phyloP scores from a whole-genome alignment of 1,284 basidiomycete genomes.

The Coriolopsis trogii region DNA sequence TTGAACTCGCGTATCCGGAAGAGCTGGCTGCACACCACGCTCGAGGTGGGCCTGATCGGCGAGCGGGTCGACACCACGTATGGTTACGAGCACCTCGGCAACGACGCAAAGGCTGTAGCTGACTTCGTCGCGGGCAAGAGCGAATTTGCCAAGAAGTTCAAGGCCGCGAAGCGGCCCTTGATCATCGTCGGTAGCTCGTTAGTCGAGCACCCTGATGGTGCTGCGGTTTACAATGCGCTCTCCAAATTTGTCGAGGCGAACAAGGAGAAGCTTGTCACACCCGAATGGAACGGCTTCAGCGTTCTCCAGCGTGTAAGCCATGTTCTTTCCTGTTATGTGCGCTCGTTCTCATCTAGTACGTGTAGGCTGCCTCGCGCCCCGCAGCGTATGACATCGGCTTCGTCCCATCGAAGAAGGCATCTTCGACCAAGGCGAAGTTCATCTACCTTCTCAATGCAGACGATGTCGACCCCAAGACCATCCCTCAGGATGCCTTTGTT shows the following conservation, averaged over 20 bases:
- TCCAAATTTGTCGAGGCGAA: constrained; percentile 84
- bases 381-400: constrained; percentile 97
- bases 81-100: constrained; percentile 91
- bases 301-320: constrained; percentile 84
- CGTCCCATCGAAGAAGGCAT: constrained; percentile 79
- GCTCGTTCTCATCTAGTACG: constrained; percentile 1
- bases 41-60: constrained; percentile 91
- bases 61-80: constrained; percentile 93
- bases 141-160: constrained; percentile 86
- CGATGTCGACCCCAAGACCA: constrained; percentile 88
- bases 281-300: constrained; percentile 96
- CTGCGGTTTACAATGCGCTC: constrained; percentile 78
- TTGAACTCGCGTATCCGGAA: constrained; percentile 97
- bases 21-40: constrained; percentile 85
- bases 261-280: constrained; percentile 76
- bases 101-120: constrained; percentile 77
- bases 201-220: constrained; percentile 86
- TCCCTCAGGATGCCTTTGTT: constrained; percentile 94
- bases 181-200: constrained; percentile 93
- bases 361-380: constrained; percentile 83
- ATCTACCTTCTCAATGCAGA: constrained; percentile 97
- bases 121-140: constrained; percentile 82
- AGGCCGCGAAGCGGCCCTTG: constrained; percentile 89
- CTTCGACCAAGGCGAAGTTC: constrained; percentile 88
- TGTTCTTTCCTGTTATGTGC: not conserved